Conservation (phyloP, 1,284 basidiomycete species). For the Sanghuangporus sanghuang region DNA sequence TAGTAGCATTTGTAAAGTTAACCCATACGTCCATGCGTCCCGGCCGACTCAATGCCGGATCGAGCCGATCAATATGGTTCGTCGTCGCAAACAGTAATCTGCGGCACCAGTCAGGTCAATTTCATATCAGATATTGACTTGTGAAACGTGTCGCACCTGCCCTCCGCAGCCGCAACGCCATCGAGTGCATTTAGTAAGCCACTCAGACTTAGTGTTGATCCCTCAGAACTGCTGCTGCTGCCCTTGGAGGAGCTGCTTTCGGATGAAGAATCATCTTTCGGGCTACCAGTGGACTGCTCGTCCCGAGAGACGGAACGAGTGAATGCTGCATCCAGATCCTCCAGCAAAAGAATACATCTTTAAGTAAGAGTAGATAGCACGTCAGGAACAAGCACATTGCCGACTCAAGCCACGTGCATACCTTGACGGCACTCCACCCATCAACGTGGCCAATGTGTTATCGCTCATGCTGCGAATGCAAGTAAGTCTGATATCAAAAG, state of each 20-base stretch:
- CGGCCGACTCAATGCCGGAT: slow-evolving; percentile 74
- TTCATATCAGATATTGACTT: slow-evolving; percentile 18
- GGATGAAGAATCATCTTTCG: slow-evolving; percentile 39
- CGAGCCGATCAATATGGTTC: slow-evolving; percentile 81
- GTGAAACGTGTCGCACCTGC: slow-evolving; percentile 49
- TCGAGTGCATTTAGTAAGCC: slow-evolving; percentile 81
- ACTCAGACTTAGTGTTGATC: slow-evolving; percentile 76
- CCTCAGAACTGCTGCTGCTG: slow-evolving; percentile 39
- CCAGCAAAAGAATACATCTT: slow-evolving; percentile 82
- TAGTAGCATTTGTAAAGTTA: slow-evolving; percentile 82
- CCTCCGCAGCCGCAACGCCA: slow-evolving; percentile 81
- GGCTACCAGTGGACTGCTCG: slow-evolving; percentile 66
- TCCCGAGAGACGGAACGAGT: slow-evolving; percentile 79
- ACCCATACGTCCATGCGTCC: slow-evolving; percentile 88
- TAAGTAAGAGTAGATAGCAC: slow-evolving; percentile 21
- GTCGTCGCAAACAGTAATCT: slow-evolving; percentile 79
- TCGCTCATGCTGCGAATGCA: slow-evolving; percentile 70
- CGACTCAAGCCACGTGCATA: slow-evolving; percentile 28
- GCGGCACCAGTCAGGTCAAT: slow-evolving; percentile 13
- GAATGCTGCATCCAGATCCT: slow-evolving; percentile 84
- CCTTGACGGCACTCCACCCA: slow-evolving; percentile 81
- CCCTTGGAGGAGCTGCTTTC: slow-evolving; percentile 36
- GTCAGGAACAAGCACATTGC: slow-evolving; percentile 14
- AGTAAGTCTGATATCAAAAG: slow-evolving; percentile 5
- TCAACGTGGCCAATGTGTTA: slow-evolving; percentile 74